Conservation (phyloP, 2,329 filamentous ascomycete genomes). For the Karstenula rhodostoma region DNA sequence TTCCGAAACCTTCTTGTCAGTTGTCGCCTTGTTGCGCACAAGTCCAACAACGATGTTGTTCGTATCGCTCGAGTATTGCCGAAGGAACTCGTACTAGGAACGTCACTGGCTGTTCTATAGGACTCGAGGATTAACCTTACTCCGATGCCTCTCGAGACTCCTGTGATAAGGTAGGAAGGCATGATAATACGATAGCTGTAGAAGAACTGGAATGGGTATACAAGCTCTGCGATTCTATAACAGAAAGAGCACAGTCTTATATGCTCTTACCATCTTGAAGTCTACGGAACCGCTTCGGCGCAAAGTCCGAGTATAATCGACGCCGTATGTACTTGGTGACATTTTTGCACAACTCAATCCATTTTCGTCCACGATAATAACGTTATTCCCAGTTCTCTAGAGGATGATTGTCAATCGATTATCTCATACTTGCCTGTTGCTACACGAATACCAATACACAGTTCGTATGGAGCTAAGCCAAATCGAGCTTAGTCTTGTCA, state of each 20-base stretch:
- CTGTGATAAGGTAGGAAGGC: conserved; percentile 11
- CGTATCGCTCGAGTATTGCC: conserved; percentile 35
- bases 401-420: neutral
- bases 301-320: neutral
- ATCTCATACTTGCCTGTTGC: neutral
- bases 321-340: neutral
- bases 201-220: too few species aligned
- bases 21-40: conserved; percentile 35
- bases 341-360: neutral
- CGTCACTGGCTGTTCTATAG: neutral
- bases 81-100: conserved; percentile 39
- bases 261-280: neutral
- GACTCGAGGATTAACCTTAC: neutral
- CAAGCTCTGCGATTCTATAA: neutral
- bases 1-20: conserved; percentile 14
- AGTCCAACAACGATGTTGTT: conserved; percentile 45
- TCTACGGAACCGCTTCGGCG: neutral
- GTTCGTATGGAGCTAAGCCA: neutral
- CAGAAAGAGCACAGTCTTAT: neutral
- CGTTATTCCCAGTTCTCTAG: neutral
- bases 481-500: neutral
- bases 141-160: conserved; percentile 14
- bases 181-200: neutral
- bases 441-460: too few species aligned
- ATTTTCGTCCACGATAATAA: neutral